phyloP scores from a whole-genome alignment of 805 yeast genomes.

The Saturnispora mendoncae region DNA sequence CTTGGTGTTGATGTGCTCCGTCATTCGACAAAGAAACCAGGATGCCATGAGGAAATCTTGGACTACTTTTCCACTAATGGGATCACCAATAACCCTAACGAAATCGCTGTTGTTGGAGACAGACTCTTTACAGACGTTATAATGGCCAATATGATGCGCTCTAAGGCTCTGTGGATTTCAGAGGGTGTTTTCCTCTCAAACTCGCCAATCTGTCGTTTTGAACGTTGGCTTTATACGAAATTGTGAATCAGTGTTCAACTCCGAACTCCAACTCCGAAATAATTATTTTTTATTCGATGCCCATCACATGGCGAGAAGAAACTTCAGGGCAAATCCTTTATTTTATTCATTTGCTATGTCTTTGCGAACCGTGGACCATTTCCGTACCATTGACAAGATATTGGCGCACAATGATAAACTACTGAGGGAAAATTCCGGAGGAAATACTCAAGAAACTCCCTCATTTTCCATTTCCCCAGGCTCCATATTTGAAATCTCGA shows the following conservation, averaged over 20 bases:
- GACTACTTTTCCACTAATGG: conserved; percentile 46
- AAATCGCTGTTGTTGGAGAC: conserved; percentile 86
- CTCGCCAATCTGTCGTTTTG: conserved; percentile 43
- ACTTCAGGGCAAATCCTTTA: no score
- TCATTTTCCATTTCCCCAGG: conserved; percentile 4
- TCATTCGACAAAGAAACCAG: conserved; percentile 74
- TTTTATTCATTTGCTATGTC: conserved; percentile 3
- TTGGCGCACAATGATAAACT: not conserved
- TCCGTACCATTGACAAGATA: not conserved
- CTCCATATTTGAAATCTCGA: conserved; percentile 13
- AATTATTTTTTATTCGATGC: not conserved
- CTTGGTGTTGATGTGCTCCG: conserved; percentile 65
- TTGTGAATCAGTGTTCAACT: conserved; percentile 4
- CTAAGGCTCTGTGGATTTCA: conserved; percentile 73
- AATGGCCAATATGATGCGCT: conserved; percentile 92
- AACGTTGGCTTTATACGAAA: conserved; percentile 30
- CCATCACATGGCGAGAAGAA: not conserved
- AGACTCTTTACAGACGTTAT: conserved; percentile 83
- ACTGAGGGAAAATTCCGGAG: not conserved
- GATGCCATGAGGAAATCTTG: conserved; percentile 63
- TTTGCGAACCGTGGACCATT: not conserved
- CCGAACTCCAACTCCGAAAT: not conserved
- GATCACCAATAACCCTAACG: conserved; percentile 39
- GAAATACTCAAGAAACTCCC: not conserved
- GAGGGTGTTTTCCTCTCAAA: conserved; percentile 61